Percentiles rank a stretch among this genome's conserved stretches.
Evolutionary conservation across 306 rosid species (phyloP).

Genomic region (Luffa aegyptiaca): DNA sequence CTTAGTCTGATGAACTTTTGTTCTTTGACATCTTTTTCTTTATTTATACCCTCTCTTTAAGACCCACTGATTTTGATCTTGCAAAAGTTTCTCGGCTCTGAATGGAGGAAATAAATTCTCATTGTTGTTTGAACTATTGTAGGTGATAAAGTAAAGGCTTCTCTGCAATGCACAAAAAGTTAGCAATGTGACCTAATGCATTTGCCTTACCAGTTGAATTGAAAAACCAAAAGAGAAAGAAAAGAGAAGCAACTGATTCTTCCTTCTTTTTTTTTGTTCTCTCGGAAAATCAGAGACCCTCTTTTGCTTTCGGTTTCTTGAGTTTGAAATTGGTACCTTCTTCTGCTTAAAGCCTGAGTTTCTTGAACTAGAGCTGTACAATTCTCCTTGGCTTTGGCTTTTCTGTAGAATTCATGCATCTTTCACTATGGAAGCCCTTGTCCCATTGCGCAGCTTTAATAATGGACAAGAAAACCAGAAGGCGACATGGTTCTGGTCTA

Average conservation of each 20-base stretch:
- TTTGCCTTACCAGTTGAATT: slow-evolving; percentile 17
- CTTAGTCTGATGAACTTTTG: slow-evolving; percentile 13
- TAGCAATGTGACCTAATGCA: slow-evolving; percentile 18
- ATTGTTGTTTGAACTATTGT: slow-evolving; percentile 17
- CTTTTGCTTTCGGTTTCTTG: slow-evolving; percentile 20
- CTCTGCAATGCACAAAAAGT: slow-evolving; percentile 18
- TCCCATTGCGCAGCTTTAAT: slow-evolving; percentile 86
- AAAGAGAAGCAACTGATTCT: slow-evolving; percentile 10
- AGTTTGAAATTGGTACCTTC: slow-evolving; percentile 13
- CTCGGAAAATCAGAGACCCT: neutral
- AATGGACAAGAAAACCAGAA: slow-evolving; percentile 78
- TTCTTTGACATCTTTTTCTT: slow-evolving; percentile 11
- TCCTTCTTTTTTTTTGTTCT: slow-evolving; percentile 4
- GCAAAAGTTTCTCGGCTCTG: slow-evolving; percentile 21
- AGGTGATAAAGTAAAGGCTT: slow-evolving; percentile 27
- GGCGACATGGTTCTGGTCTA: slow-evolving; percentile 33
- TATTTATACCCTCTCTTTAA: slow-evolving; percentile 18
- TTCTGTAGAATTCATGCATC: slow-evolving; percentile 52
- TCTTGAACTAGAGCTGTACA: neutral
- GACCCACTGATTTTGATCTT: slow-evolving; percentile 23
- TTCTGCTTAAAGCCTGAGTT: neutral
- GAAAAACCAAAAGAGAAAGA: slow-evolving; percentile 3
- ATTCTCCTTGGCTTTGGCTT: neutral
- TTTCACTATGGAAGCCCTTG: slow-evolving; percentile 95
- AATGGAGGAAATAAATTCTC: slow-evolving; percentile 20